phyloP scores from a whole-genome alignment of 2,329 filamentous ascomycete species.

The Pseudocercospora fuligena region DNA sequence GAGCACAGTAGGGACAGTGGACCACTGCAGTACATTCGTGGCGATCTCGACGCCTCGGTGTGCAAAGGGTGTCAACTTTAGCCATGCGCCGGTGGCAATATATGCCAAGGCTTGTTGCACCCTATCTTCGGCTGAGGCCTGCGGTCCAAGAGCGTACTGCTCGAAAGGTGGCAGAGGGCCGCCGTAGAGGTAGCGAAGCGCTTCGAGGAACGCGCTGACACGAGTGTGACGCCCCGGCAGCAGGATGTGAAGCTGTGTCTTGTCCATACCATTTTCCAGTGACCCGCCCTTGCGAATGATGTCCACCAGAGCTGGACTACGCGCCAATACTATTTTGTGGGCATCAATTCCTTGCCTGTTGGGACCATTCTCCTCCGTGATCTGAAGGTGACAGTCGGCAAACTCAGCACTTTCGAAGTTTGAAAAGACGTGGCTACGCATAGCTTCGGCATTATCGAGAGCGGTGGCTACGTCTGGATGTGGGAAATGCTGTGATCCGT shows the following conservation, averaged over 20 bases:
- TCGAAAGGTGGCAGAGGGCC: slow-evolving; percentile 35
- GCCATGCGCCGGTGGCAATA: slow-evolving; percentile 64
- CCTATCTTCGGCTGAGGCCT: slow-evolving; percentile 27
- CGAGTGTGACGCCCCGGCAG: slow-evolving; percentile 33
- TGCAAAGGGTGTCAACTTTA: slow-evolving; percentile 60
- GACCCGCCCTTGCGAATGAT: slow-evolving; percentile 30
- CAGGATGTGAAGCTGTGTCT: slow-evolving; percentile 27
- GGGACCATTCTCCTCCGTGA: slow-evolving; percentile 31
- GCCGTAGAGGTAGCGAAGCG: slow-evolving; percentile 41
- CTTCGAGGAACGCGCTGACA: slow-evolving; percentile 35
- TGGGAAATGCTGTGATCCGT: slow-evolving; percentile 26
- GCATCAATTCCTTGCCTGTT: slow-evolving; percentile 32
- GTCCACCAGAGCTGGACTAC: slow-evolving; percentile 36
- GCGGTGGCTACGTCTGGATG: slow-evolving; percentile 29
- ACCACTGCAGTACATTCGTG: slow-evolving; percentile 63
- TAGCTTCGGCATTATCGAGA: slow-evolving; percentile 37
- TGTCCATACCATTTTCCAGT: slow-evolving; percentile 17
- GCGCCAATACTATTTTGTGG: slow-evolving; percentile 39
- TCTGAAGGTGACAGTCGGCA: slow-evolving; percentile 40
- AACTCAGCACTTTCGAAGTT: slow-evolving; percentile 37
- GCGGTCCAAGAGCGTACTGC: slow-evolving; percentile 20
- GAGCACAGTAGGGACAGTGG: slow-evolving; percentile 65
- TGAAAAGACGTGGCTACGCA: slow-evolving; percentile 37
- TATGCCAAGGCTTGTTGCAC: slow-evolving; percentile 61
- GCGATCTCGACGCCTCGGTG: slow-evolving; percentile 65